Base-by-base conservation (phyloP, 2,329 filamentous ascomycete species). In the Colletotrichum graminicola region DNA sequence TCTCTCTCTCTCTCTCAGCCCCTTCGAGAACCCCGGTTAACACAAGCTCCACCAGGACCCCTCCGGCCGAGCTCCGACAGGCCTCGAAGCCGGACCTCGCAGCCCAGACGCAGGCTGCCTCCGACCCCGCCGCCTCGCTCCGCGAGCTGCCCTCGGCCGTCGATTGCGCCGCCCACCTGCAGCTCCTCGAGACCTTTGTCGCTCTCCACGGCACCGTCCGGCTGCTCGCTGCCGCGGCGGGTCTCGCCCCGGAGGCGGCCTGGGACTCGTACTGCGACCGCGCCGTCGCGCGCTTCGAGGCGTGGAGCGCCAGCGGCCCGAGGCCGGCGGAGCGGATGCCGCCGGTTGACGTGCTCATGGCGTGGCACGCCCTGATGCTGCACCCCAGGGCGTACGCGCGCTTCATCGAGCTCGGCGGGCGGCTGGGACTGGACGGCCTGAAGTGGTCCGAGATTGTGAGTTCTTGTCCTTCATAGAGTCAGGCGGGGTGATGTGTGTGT, bases 121-220 rank as follows among this genome's bases (percentile, higher is more conserved):
- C 41, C 41, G 41, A 16, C 45, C 4, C 45, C 21, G 45, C 45
- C n/a, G 29, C 18, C n/a, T 4, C 41, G 21, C 18, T 36, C 26
- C 39, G 36, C 34, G 34, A 65, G 16, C 66, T 77, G 71, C 77
- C 77, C 11, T 69, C 36, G n/a, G 47, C 67, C 1, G 71, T 72
- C 16, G 74, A 77, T 26, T 89, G 87, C 75, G 85, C 88, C 32
- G 84, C 84, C 7, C 90, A 92, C 76, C 82, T 92, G 16, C 89
- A 90, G 76, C 81, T 92, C 1, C 82, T 92, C 0, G 85, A 90
- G 71, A 84, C 85, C 8, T 84, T 92, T 62, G 84, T 87, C 49
- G 82, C 85, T 47, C 79, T 91, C n/a, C 84, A 85, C 75, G n/a
- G 49, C 45, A 21, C 69, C 67, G 8, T 73, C 77, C 59, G 68